Base-by-base conservation (phyloP, 116 monocot species). In the Posidonia oceanica region DNA sequence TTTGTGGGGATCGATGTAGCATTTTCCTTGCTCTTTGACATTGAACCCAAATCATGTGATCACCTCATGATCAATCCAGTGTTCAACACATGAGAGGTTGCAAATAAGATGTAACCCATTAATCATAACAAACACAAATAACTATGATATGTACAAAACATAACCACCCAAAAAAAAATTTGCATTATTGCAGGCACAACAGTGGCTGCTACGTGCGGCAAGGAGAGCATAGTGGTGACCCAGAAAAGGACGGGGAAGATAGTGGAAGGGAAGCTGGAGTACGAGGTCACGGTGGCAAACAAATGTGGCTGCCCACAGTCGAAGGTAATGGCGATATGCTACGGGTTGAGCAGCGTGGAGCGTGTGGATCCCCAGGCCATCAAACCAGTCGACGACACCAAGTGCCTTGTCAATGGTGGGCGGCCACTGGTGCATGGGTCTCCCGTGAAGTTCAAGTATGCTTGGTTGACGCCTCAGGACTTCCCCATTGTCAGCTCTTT, bases 381-480 rank as follows among this genome's bases (percentile, higher is more conserved):
- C 63, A 71, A 20, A 20, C 44, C 77, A 6, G 67, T 84, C 17
- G 84, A 68, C 20, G 69, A 59, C 17, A 62, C 51, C 10, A 4
- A 29, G 8, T 84, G 84, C 75, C 18, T 76, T 54, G 56, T 84
- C 53, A 66, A 65, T 37, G 57, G 65, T 5, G 81, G 81, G 11
- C 51, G n/a, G 21, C 58, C 75, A 2, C 22, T 84, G 36, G 22
- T 22, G 17, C 15, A 23, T 3, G 77, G 78, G 23, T 20, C 62
- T 15, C 61, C 80, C 1, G 63, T 84, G 21, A 60, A 22, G 51
- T 84, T 84, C 77, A 74, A 57, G 38, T 84, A 80, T 56, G 84
- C 84, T 4, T 84, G 84, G 84, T 70, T 66, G 73, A 84, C 80
- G 7, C 84, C 84, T 15, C 74, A 74, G 54, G 84, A 84, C 54